Conservation (phyloP, 1,139 yeast species). For the Saccharomyces hybrid region DNA sequence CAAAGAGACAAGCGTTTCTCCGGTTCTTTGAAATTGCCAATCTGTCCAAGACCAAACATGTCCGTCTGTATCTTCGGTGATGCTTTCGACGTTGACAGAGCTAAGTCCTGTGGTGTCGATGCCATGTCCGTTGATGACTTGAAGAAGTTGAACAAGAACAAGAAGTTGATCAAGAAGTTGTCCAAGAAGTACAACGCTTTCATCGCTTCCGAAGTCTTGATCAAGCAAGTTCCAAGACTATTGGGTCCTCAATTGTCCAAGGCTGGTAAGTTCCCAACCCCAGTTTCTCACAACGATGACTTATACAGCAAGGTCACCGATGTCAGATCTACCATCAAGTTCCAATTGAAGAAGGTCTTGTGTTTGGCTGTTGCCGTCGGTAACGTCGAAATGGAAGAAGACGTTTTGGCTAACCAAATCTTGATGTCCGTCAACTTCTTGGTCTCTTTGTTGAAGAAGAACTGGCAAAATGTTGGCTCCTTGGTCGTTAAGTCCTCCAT, state of each 20-base stretch:
- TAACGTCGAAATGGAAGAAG: slow-evolving; percentile 99
- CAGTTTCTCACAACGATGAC: slow-evolving; percentile 99
- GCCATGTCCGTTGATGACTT: slow-evolving; percentile 99
- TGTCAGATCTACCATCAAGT: slow-evolving; percentile 98
- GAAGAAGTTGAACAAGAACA: slow-evolving; percentile 99
- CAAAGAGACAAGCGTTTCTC: slow-evolving; percentile 99
- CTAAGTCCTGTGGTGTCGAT: slow-evolving; percentile 98
- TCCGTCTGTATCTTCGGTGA: slow-evolving; percentile 99
- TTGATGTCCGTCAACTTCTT: slow-evolving; percentile 99
- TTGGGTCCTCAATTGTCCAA: slow-evolving; percentile 99
- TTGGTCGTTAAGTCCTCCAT: slow-evolving; percentile 97
- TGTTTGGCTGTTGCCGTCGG: slow-evolving; percentile 95
- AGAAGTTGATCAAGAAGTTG: slow-evolving; percentile 98
- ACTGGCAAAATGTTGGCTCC: slow-evolving; percentile 99
- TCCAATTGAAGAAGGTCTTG: slow-evolving; percentile 97
- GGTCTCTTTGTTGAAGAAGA: slow-evolving; percentile 98
- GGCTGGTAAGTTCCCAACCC: slow-evolving; percentile 99
- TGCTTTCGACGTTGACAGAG: slow-evolving; percentile 99
- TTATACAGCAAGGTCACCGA: slow-evolving; percentile 92
- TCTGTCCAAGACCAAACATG: slow-evolving; percentile 99
- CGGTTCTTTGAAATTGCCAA: slow-evolving; percentile 97
- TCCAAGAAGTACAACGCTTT: slow-evolving; percentile 99
- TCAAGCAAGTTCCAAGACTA: slow-evolving; percentile 99
- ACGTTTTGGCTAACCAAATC: slow-evolving; percentile 92
- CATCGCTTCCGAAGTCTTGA: slow-evolving; percentile 98